Conservation (phyloP, 2,329 filamentous ascomycete genomes). For the Biscogniauxia sp. region DNA sequence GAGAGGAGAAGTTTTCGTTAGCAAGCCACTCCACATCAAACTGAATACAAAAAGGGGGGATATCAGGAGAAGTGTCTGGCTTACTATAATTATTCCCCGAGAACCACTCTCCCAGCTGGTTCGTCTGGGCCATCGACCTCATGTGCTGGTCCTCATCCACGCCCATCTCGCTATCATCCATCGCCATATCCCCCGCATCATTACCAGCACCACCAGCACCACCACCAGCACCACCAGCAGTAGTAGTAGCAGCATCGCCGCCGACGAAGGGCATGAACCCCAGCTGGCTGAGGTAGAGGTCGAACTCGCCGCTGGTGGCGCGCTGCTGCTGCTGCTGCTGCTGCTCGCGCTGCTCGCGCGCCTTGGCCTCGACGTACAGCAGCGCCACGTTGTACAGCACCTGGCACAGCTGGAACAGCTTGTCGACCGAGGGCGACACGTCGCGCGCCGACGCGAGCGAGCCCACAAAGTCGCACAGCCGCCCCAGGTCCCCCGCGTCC, state of each 20-base stretch:
- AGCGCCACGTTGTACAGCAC: slow-evolving; percentile 57
- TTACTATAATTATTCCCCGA: slow-evolving; percentile 30
- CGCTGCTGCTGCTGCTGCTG: slow-evolving; percentile 15
- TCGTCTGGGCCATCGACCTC: slow-evolving; percentile 24
- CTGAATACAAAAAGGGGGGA: not conserved
- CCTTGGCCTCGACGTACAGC: slow-evolving; percentile 57
- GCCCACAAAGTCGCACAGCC: slow-evolving; percentile 48
- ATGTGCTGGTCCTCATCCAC: slow-evolving; percentile 11
- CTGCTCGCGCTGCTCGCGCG: slow-evolving; percentile 27
- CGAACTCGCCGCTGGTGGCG: slow-evolving; percentile 32
- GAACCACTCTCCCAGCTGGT: slow-evolving; percentile 35
- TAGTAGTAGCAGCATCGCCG: not conserved
- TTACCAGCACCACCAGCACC: not conserved
- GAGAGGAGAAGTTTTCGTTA: not conserved
- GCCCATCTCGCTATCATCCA: slow-evolving; percentile 5
- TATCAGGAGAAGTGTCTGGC: not conserved
- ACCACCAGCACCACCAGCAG: not conserved
- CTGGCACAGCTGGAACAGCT: slow-evolving; percentile 56
- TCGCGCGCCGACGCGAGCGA: slow-evolving; percentile 50
- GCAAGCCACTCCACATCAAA: not conserved
- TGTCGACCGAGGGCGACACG: slow-evolving; percentile 47
- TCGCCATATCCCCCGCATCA: not conserved
- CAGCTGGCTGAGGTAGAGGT: slow-evolving; percentile 33
- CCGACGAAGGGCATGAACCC: slow-evolving; percentile 33
- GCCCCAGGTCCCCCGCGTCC: slow-evolving; percentile 39